A percentile compares a stretch with the other conserved stretches of the same genome.
Conservation (phyloP, 176 grass and related monocot species). For the Aegilops umbellulata region DNA sequence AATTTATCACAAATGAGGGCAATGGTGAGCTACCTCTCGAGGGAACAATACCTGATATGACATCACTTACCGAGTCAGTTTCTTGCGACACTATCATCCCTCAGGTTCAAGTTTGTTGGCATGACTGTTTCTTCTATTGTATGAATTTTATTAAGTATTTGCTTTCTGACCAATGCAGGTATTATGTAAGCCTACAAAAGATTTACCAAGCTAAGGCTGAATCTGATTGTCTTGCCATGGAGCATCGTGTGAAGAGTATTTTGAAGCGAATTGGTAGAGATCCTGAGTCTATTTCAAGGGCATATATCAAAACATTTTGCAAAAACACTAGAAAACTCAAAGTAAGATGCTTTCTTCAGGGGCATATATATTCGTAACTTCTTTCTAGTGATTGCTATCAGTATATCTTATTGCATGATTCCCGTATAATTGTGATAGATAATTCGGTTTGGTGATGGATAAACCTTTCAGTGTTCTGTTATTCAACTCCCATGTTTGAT, state of each 20-base stretch:
- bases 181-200: conserved; percentile 90
- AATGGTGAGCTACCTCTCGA: conserved; percentile 89
- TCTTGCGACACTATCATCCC: not conserved
- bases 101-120: not conserved
- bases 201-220: conserved; percentile 95
- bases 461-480: not conserved
- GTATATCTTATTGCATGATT: not conserved
- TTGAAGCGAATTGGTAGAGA: conserved; percentile 77
- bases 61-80: conserved; percentile 89
- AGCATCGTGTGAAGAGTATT: conserved; percentile 63
- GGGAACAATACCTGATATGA: conserved; percentile 98
- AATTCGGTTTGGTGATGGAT: not conserved
- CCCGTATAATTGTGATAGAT: not conserved
- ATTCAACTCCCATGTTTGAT: not conserved
- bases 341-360: conserved; percentile 53
- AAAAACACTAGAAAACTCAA: conserved; percentile 90
- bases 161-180: conserved; percentile 44
- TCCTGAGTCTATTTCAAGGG: conserved; percentile 70
- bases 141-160: conserved; percentile 8
- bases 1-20: conserved; percentile 82
- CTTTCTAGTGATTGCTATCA: not conserved
- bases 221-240: conserved; percentile 65
- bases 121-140: not conserved
- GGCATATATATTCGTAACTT: conserved; percentile 40
- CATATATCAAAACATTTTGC: conserved; percentile 87